Evolutionary conservation across 768 basidiomycete genomes (phyloP), one percentile per base, ranked within the genome.

Genomic region (Boletus rex-veris): DNA sequence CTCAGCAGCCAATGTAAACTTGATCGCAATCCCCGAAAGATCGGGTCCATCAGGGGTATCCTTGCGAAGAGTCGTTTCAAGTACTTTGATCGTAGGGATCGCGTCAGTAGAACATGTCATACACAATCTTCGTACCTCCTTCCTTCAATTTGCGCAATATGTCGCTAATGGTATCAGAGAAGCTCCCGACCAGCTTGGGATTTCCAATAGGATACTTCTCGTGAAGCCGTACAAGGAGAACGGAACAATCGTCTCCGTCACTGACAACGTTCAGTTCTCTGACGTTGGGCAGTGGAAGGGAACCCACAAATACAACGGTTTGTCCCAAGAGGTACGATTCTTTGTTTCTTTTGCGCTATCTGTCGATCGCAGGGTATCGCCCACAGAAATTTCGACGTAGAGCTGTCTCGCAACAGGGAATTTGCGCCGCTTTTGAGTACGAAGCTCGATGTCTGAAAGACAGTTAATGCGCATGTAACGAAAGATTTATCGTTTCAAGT

Each of bases 371-470:
- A 10, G 3, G 5, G 18, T 33, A 24, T 18, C 28, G 15, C 40
- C 50, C 8, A 47, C 39, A 2, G 33, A 21, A 39, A 52, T 24
- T 4, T 21, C n/a, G 18, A 55, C 10, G 33, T 43, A 28, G 18
- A 42, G 50, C 36, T 41, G 33, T 24, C 26, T 47, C 5, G 50
- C 33, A 26, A 39, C 7, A 1, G 3, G 30, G 16, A 12, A 3
- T 12, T 24, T 39, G 14, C 37, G 24, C 5, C 30, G 19, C 15
- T 18, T 30, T 15, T 16, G 26, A 36, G 47, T 41, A 10, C 3
- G 52, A 42, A 55, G 48, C 7, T 46, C 14, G 10, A 50, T 30
- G 42, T 57, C 56, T 57, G n/a, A 28, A 52, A 14, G 24, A 33
- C 12, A 33, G 28, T 40, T 14, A 26, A n/a, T 8, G n/a, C 6